phyloP scores from a whole-genome alignment of 1,284 basidiomycete species.

The Trichosporon sp. region DNA sequence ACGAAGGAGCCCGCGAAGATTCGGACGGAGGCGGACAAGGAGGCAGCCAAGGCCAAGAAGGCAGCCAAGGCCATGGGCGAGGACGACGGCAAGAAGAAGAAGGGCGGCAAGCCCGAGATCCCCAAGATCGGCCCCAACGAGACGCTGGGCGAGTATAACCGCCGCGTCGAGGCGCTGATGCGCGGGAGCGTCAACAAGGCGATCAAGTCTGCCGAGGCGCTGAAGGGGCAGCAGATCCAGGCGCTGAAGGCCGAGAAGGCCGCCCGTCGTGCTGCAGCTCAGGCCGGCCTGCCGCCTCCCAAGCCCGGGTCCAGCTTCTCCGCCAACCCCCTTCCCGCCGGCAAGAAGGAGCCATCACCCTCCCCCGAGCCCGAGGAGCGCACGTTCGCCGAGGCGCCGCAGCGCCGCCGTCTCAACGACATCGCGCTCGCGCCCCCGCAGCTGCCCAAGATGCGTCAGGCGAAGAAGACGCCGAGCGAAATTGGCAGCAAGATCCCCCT shows the following conservation, averaged over 20 bases:
- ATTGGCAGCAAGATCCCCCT: constrained; percentile 40
- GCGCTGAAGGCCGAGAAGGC: constrained; percentile 38
- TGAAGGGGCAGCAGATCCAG: constrained; percentile 36
- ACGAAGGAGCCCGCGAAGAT: not conserved
- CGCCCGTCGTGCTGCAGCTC: constrained; percentile 24
- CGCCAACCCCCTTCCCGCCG: not conserved
- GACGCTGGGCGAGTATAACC: constrained; percentile 53
- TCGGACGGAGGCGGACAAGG: not conserved
- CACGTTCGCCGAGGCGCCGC: constrained; percentile 28
- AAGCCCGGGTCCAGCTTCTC: constrained; percentile 11
- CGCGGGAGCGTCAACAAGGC: constrained; percentile 49
- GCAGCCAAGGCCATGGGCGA: not conserved
- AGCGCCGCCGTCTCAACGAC: constrained; percentile 34
- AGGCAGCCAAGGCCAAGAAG: not conserved
- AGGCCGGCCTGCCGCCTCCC: not conserved
- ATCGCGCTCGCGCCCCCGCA: constrained; percentile 40
- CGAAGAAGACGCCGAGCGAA: constrained; percentile 14
- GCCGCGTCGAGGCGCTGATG: constrained; percentile 50
- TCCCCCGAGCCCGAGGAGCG: constrained; percentile 1
- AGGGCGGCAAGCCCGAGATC: constrained; percentile 19
- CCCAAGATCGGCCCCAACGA: constrained; percentile 39
- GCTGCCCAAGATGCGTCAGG: constrained; percentile 34
- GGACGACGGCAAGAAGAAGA: constrained; percentile 14
- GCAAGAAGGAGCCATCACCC: not conserved
- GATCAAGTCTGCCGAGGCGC: constrained; percentile 49